Evolutionary conservation across 164 flowering plant genomes (phyloP).

Genomic region (Magnolia officinalis): DNA sequence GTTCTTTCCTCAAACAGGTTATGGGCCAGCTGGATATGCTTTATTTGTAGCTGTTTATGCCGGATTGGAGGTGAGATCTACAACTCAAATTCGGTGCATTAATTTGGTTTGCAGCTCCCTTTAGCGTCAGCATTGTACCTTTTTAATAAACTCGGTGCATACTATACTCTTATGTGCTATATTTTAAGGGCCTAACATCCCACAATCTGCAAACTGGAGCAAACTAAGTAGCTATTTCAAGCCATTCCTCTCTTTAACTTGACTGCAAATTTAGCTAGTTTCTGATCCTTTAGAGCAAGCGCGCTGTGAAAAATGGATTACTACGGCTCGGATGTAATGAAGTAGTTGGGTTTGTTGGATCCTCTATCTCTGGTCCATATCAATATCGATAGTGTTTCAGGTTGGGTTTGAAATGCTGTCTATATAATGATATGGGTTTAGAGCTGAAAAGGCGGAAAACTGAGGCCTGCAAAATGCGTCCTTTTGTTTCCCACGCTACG

Average conservation of each 20-base stretch:
- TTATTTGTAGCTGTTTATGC: constrained; percentile 91
- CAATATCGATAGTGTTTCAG: too few species aligned
- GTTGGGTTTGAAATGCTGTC: too few species aligned
- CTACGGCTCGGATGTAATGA: not conserved
- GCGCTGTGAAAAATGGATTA: not conserved
- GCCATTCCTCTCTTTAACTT: not conserved
- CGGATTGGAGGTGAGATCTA: constrained; percentile 64
- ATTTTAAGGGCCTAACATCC: not conserved
- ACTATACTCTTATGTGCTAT: not conserved
- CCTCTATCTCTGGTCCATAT: too few species aligned
- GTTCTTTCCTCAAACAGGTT: constrained; percentile 44
- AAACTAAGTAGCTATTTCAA: not conserved
- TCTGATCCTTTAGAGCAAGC: not conserved
- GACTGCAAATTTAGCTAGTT: not conserved
- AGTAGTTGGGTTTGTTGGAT: too few species aligned
- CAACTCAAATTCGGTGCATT: not conserved
- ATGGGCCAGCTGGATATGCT: constrained; percentile 97
- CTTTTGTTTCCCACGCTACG: too few species aligned
- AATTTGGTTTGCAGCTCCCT: not conserved
- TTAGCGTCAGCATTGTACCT: not conserved
- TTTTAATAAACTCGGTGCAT: not conserved
- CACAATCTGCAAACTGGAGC: too few species aligned
- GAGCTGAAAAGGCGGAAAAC: too few species aligned
- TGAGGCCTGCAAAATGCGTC: too few species aligned
- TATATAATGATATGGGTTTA: too few species aligned